These are phyloP conservation scores for Xylaria sp. DNA, from an alignment of 2,329 filamentous ascomycete species.

Conservation along the genomic window DNA sequence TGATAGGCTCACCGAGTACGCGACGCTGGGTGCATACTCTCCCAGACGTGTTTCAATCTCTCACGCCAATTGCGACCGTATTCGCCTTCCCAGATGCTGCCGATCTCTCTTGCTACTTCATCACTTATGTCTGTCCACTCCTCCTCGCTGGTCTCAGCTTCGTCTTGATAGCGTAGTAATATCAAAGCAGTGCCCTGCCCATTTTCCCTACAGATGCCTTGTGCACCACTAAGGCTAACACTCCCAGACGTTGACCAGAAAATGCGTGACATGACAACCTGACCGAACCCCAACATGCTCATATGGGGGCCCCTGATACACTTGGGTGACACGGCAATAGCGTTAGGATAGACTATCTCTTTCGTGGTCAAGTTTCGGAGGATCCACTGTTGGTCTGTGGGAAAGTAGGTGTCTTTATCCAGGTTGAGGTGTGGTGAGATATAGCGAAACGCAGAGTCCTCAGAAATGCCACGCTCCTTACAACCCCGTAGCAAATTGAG, in stretches of 20 bases:
- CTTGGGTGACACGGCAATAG: slow-evolving; percentile 21
- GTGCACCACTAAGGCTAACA: slow-evolving; percentile 14
- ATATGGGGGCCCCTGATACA: slow-evolving; percentile 48
- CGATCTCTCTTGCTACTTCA: slow-evolving; percentile 43
- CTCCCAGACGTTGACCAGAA: slow-evolving; percentile 43
- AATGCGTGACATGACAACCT: slow-evolving; percentile 47
- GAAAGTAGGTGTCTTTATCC: no score
- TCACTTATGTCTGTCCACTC: slow-evolving; percentile 48
- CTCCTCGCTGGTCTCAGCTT: slow-evolving; percentile 22
- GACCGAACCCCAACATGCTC: slow-evolving; percentile 44
- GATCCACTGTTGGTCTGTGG: background rate
- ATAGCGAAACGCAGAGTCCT: no score
- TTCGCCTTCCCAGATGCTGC: slow-evolving; percentile 18
- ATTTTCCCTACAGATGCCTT: slow-evolving; percentile 42
- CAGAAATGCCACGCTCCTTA: no score
- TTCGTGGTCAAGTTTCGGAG: slow-evolving; percentile 50
- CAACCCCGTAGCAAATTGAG: no score
- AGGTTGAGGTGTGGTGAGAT: no score
- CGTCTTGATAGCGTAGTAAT: slow-evolving; percentile 42
- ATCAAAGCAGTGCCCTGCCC: slow-evolving; percentile 49
- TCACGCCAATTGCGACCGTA: slow-evolving; percentile 18
- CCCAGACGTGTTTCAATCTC: background rate
- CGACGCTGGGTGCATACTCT: background rate
- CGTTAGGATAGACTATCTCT: slow-evolving; percentile 47
- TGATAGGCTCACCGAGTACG: no score